Percentiles rank a stretch among this genome's conserved stretches.
phyloP scores from a whole-genome alignment of 2,329 filamentous ascomycete genomes.

The Exophiala calicioides region DNA sequence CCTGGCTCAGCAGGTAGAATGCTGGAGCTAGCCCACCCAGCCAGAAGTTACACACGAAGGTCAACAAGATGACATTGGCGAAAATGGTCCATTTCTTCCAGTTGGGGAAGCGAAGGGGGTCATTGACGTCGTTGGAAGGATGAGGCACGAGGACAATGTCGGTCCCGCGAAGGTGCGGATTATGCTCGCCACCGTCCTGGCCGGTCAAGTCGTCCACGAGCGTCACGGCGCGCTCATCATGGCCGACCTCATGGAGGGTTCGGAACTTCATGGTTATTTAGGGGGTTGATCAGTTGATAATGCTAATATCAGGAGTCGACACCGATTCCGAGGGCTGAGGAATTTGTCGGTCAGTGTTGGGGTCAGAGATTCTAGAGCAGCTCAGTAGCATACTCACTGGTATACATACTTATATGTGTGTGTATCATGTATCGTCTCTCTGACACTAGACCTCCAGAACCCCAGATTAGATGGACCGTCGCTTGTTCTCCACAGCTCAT shows the following conservation, averaged over 20 bases:
- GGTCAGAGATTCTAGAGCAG: no score
- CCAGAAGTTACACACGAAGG: conserved; percentile 37
- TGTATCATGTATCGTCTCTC: no score
- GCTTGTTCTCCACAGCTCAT: no score
- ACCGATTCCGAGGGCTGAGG: no score
- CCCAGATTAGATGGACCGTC: no score
- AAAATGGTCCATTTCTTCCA: conserved; percentile 29
- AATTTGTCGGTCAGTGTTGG: no score
- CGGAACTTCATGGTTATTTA: not conserved
- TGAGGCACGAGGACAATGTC: conserved; percentile 3
- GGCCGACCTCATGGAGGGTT: not conserved
- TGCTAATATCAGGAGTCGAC: no score
- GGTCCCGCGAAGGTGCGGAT: no score
- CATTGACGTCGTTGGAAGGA: conserved; percentile 1
- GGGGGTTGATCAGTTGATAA: no score
- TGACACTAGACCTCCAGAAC: no score
- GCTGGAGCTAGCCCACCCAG: conserved; percentile 33
- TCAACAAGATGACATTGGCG: conserved; percentile 34
- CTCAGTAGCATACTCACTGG: no score
- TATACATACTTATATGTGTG: no score
- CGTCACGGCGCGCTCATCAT: not conserved
- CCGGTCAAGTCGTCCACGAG: not conserved
- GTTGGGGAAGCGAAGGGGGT: not conserved
- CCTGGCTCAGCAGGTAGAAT: conserved; percentile 6
- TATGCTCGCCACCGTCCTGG: not conserved